Percentiles rank a stretch among this genome's conserved stretches.
Conservation (phyloP, 495 filamentous ascomycete species). For the Hypoxylon perforatum region DNA sequence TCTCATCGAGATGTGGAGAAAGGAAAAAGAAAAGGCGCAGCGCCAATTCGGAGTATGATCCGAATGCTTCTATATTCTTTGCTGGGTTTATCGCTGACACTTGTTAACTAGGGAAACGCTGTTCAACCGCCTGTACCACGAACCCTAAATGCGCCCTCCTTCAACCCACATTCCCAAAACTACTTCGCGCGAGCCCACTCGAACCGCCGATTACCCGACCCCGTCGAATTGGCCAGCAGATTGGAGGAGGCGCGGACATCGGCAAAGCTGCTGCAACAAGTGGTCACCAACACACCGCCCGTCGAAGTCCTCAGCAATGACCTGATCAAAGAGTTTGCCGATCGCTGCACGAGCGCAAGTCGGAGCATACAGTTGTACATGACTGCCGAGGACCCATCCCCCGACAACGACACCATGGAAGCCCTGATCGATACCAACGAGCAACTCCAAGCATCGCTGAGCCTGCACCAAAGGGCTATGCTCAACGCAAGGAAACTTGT, state of each 20-base stretch:
- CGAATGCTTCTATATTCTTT: not conserved
- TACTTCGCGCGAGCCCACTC: slow-evolving; percentile 58
- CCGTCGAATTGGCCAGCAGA: slow-evolving; percentile 82
- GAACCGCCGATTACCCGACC: slow-evolving; percentile 69
- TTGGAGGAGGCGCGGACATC: slow-evolving; percentile 91
- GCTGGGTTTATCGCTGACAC: slow-evolving; percentile 6
- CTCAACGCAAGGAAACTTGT: slow-evolving; percentile 73
- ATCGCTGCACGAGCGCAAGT: slow-evolving; percentile 83
- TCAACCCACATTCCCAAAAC: slow-evolving; percentile 47
- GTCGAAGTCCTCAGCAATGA: slow-evolving; percentile 82
- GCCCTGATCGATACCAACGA: slow-evolving; percentile 96
- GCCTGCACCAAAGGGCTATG: slow-evolving; percentile 82
- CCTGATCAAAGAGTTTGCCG: slow-evolving; percentile 89
- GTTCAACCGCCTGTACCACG: slow-evolving; percentile 31
- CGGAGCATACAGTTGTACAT: slow-evolving; percentile 87
- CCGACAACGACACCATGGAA: slow-evolving; percentile 92
- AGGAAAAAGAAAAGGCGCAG: slow-evolving; percentile 76
- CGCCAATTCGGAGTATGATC: slow-evolving; percentile 54
- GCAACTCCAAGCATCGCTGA: slow-evolving; percentile 79
- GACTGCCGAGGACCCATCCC: slow-evolving; percentile 75
- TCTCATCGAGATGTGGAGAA: slow-evolving; percentile 86
- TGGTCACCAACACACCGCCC: slow-evolving; percentile 83
- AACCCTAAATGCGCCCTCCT: slow-evolving; percentile 35
- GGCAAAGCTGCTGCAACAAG: slow-evolving; percentile 88
- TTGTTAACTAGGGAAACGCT: slow-evolving; percentile 39